Percentiles rank a stretch among this genome's conserved stretches.
Conservation (phyloP, 345 rosid genomes). For the Physaria fendleri region DNA sequence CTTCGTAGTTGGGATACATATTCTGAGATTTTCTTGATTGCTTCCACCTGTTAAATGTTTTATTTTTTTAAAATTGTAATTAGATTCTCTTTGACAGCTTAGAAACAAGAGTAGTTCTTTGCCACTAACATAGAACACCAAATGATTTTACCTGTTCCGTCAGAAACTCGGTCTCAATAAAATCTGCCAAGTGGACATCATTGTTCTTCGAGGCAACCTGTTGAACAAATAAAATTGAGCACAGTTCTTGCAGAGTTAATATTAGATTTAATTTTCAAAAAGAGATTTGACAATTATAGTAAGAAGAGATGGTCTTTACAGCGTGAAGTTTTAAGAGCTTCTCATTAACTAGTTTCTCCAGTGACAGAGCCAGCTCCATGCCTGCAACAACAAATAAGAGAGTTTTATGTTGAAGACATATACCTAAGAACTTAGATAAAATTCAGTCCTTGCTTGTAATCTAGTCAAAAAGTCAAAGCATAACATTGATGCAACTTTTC, state of each 20-base stretch:
- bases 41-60: slow-evolving; percentile 43
- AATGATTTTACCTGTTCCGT: slow-evolving; percentile 54
- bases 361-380: slow-evolving; percentile 80
- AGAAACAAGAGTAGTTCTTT: not conserved
- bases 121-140: not conserved
- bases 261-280: not conserved
- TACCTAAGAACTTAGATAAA: not conserved
- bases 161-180: slow-evolving; percentile 61
- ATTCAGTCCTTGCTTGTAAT: not conserved
- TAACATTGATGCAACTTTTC: not conserved
- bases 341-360: slow-evolving; percentile 85
- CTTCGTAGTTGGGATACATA: slow-evolving; percentile 57
- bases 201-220: slow-evolving; percentile 62
- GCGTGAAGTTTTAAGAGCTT: slow-evolving; percentile 69
- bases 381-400: slow-evolving; percentile 40
- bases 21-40: slow-evolving; percentile 57
- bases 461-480: not conserved
- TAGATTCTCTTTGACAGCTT: slow-evolving; percentile 31
- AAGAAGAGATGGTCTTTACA: slow-evolving; percentile 35
- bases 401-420: not conserved
- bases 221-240: slow-evolving; percentile 12
- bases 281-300: not conserved
- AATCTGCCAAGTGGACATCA: slow-evolving; percentile 72
- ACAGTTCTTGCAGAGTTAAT: not conserved
- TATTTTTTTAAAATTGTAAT: not conserved